Evolutionary conservation across 2,329 filamentous ascomycete species (phyloP).

Genomic region (Fusarium haematococcum): DNA sequence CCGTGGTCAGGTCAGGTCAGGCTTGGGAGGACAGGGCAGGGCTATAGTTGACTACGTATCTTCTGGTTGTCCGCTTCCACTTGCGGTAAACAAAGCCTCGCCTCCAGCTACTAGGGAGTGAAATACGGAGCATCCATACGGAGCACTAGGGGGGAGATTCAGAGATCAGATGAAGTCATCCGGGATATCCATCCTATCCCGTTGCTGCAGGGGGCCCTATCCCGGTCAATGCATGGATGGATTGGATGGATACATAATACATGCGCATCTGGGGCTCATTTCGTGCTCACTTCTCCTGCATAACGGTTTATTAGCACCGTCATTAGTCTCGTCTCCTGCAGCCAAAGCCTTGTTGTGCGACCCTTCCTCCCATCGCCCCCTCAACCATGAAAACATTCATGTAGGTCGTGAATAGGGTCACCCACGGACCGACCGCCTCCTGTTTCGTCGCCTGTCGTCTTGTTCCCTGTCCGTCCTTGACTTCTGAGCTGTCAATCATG

Average conservation of each 20-base stretch:
- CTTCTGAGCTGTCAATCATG: slow-evolving; percentile 1
- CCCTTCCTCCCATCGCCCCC: background rate
- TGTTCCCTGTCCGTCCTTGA: background rate
- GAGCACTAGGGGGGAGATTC: background rate
- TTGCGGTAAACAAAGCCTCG: background rate
- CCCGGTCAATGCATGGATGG: background rate
- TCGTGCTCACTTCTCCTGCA: background rate
- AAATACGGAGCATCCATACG: background rate
- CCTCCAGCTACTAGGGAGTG: background rate
- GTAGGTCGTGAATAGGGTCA: background rate
- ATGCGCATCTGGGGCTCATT: background rate
- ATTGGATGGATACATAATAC: background rate
- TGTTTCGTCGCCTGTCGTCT: background rate
- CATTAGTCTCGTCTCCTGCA: slow-evolving; percentile 1
- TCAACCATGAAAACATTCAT: background rate
- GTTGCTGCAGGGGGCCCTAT: background rate
- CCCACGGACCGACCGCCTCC: background rate
- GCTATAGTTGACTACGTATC: background rate
- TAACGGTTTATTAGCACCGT: slow-evolving; percentile 8
- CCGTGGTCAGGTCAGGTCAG: background rate
- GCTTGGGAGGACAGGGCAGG: background rate
- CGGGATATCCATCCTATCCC: background rate
- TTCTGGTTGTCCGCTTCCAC: background rate
- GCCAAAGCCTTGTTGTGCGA: background rate
- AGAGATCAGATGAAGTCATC: background rate